phyloP scores from a whole-genome alignment of 306 rosid species.

The Cucurbita moschata region DNA sequence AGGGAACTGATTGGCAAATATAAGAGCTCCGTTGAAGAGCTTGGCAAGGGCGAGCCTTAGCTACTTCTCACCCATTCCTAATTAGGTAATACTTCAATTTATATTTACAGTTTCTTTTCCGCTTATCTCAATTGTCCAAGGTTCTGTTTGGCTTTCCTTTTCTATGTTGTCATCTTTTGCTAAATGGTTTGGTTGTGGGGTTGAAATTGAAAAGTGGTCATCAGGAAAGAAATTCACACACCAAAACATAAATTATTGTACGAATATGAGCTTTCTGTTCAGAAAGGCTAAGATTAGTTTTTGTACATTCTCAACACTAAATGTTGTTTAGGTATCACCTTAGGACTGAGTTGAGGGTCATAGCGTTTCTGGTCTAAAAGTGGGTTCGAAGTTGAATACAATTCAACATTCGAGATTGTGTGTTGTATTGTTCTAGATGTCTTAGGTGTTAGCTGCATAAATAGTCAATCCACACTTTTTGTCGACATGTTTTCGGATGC shows the following conservation, averaged over 20 bases:
- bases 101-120: neutral
- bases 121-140: neutral
- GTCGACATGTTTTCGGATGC: neutral
- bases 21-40: slow-evolving; percentile 55
- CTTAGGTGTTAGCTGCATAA: neutral
- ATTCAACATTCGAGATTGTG: neutral
- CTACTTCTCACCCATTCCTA: neutral
- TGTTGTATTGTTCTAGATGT: neutral
- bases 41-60: slow-evolving; percentile 52
- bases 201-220: neutral
- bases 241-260: neutral
- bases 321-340: neutral
- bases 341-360: neutral
- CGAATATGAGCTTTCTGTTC: neutral
- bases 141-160: neutral
- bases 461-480: too few species aligned
- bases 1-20: slow-evolving; percentile 65
- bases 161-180: neutral
- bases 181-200: neutral
- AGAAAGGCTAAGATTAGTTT: neutral
- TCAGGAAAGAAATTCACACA: neutral
- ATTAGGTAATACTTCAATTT: neutral
- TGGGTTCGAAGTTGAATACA: neutral
- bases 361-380: neutral
- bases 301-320: neutral